phyloP scores from a whole-genome alignment of 2,329 filamentous ascomycete species.

The Pseudogymnoascus sp. region DNA sequence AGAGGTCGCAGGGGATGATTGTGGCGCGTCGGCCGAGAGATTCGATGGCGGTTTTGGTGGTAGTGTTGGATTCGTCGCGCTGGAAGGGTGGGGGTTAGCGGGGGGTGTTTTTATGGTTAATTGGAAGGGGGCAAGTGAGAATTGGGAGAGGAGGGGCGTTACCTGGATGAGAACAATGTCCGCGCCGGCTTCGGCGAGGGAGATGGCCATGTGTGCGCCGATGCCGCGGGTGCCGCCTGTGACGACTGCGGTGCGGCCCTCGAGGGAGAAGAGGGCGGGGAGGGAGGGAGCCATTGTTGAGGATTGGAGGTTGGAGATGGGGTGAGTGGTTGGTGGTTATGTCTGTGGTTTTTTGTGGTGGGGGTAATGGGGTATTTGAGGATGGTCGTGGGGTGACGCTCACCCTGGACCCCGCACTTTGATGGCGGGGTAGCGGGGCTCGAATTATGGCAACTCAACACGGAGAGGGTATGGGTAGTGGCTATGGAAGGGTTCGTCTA shows the following conservation, averaged over 20 bases:
- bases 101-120: too few species aligned
- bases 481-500: too few species aligned
- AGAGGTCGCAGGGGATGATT: conserved; percentile 66
- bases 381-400: background rate
- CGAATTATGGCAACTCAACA: background rate
- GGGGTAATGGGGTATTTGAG: background rate
- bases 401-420: background rate
- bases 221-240: conserved; percentile 35
- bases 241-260: conserved; percentile 32
- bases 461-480: too few species aligned
- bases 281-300: background rate
- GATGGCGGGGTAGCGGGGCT: background rate
- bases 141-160: background rate
- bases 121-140: too few species aligned
- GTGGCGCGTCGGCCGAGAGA: conserved; percentile 57
- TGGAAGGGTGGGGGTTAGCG: conserved; percentile 14
- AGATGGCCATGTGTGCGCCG: conserved; percentile 32
- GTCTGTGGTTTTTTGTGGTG: background rate
- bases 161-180: conserved; percentile 36
- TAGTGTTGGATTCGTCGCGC: conserved; percentile 24
- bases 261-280: conserved; percentile 27
- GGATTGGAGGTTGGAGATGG: background rate
- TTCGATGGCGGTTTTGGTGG: conserved; percentile 56
- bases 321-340: background rate
- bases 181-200: conserved; percentile 33